phyloP scores from a whole-genome alignment of 768 basidiomycete genomes.

The Naganishia vaughanmartiniae region DNA sequence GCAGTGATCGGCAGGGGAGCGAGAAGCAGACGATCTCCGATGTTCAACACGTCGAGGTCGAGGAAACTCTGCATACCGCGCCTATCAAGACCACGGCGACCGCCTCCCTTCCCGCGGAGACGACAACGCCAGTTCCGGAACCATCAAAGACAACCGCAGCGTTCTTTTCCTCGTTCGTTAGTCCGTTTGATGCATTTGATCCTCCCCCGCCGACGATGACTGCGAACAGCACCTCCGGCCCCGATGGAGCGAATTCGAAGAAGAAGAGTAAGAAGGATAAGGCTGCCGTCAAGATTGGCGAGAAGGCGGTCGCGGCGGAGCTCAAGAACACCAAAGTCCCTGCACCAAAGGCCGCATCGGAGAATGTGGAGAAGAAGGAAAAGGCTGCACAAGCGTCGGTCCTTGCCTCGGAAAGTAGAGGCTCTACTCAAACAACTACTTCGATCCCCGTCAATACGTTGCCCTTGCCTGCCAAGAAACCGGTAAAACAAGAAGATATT shows the following conservation, averaged over 20 bases:
- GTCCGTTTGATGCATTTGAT: slow-evolving; percentile 29
- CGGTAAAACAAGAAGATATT: slow-evolving; percentile 6
- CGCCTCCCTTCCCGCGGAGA: not conserved
- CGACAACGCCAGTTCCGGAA: not conserved
- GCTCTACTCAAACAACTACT: not conserved
- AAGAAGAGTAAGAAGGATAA: slow-evolving; percentile 26
- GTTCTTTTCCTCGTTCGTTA: slow-evolving; percentile 21
- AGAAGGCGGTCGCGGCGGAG: not conserved
- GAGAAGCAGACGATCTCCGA: not conserved
- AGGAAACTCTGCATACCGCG: not conserved
- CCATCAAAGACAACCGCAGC: not conserved
- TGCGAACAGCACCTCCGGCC: not conserved
- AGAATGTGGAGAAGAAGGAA: not conserved
- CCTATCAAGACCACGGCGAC: not conserved
- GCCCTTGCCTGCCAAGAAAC: not conserved
- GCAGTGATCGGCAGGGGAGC: not conserved
- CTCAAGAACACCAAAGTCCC: not conserved
- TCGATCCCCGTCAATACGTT: too few species aligned
- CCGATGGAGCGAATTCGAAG: not conserved
- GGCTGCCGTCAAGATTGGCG: not conserved
- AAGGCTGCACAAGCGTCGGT: not conserved
- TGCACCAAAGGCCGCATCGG: not conserved
- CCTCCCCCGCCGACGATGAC: not conserved
- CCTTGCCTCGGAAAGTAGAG: not conserved
- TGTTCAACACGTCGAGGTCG: not conserved